Percentiles rank a stretch among this genome's conserved stretches.
phyloP scores from a whole-genome alignment of 2,329 filamentous ascomycete species.

The Lasiodiplodia hormozganensis region DNA sequence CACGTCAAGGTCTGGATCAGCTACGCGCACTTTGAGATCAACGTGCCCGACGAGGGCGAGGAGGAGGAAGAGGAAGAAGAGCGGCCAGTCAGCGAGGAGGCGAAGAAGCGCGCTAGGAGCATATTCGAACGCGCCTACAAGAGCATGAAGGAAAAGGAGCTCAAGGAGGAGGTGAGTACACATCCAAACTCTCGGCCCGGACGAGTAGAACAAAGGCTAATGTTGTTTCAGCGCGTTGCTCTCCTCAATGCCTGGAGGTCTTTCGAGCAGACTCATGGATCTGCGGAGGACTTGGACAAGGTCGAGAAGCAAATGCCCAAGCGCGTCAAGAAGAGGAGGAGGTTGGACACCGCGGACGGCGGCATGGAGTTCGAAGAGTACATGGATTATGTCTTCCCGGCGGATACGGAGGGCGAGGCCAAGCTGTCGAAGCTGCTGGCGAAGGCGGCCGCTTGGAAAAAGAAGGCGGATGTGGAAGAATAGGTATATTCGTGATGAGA shows the following conservation, averaged over 20 bases:
- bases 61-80: slow-evolving; percentile 69
- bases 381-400: slow-evolving; percentile 95
- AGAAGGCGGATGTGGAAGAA: slow-evolving; percentile 44
- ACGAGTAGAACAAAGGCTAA: slow-evolving; percentile 40
- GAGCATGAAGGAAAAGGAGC: slow-evolving; percentile 84
- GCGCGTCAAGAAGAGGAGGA: slow-evolving; percentile 88
- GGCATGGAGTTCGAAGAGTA: slow-evolving; percentile 84
- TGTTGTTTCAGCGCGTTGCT: slow-evolving; percentile 69
- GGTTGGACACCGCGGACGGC: slow-evolving; percentile 79
- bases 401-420: slow-evolving; percentile 85
- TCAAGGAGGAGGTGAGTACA: slow-evolving; percentile 77
- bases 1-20: slow-evolving; percentile 99
- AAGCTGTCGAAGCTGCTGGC: slow-evolving; percentile 84
- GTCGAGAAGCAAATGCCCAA: slow-evolving; percentile 95
- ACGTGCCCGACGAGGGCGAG: slow-evolving; percentile 77
- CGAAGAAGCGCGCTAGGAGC: slow-evolving; percentile 80
- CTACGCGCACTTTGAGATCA: slow-evolving; percentile 98
- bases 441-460: slow-evolving; percentile 89
- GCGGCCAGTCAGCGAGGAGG: slow-evolving; percentile 74
- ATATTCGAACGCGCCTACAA: slow-evolving; percentile 87
- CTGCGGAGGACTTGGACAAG: slow-evolving; percentile 74
- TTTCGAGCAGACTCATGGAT: slow-evolving; percentile 88
- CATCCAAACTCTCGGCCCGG: not conserved
- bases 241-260: slow-evolving; percentile 90
- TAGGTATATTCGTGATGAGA: not conserved